A percentile compares a stretch with the other conserved stretches of the same genome.
These are phyloP conservation scores for Cordia subcordata DNA, from an alignment of 257 asterid genomes.

Conservation along the genomic window DNA sequence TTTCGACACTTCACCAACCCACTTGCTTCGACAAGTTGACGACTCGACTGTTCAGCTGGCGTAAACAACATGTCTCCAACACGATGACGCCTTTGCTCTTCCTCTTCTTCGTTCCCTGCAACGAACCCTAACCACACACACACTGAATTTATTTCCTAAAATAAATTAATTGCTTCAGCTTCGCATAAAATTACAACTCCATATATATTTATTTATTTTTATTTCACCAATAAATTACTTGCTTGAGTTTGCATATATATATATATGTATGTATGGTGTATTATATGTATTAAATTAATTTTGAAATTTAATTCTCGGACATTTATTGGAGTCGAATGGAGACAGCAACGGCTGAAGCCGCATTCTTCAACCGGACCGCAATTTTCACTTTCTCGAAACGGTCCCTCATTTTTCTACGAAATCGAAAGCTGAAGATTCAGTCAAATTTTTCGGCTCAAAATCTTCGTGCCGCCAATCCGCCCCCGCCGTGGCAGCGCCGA, in stretches of 20 bases:
- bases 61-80: neutral
- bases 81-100: constrained; percentile 40
- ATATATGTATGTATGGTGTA: no score
- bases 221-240: neutral
- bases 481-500: neutral
- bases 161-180: no score
- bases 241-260: no score
- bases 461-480: neutral
- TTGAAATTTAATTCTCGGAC: constrained; percentile 1
- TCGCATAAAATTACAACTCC: no score
- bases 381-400: constrained; percentile 20
- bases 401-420: constrained; percentile 29
- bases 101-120: constrained; percentile 40
- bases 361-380: constrained; percentile 28
- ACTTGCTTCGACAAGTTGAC: no score
- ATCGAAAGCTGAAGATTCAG: constrained; percentile 20
- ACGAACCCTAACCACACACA: constrained; percentile 15
- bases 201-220: no score
- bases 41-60: no score
- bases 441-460: constrained; percentile 22
- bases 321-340: constrained; percentile 37
- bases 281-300: neutral
- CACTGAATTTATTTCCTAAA: no score
- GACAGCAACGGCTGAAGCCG: constrained; percentile 39
- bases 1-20: no score